Base-by-base conservation (phyloP, 1,284 basidiomycete species). In the Malassezia japonica region DNA sequence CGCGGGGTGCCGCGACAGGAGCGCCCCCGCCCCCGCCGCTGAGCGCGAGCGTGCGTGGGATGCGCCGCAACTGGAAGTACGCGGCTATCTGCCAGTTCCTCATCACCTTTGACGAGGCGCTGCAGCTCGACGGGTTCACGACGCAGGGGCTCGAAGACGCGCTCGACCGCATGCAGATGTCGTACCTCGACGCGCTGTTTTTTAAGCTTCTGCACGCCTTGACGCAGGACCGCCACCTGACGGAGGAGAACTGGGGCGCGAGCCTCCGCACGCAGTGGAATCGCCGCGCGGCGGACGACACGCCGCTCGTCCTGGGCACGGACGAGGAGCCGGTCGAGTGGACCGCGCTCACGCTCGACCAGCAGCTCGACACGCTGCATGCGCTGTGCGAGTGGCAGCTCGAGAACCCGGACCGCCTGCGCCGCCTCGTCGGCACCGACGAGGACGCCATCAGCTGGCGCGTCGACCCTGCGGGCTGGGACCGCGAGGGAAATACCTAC, bases 391-490 rank as follows among this genome's bases (percentile, higher is more conserved):
- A 80, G 58, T 79, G 78, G 78, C 78, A 79, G 59, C 65, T 79
- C 57, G 65, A 65, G 36, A 76, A 79, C 46, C 75, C 78, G 0
- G 75, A 77, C 15, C 67, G 77, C 4, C 79, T 79, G 55, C 65
- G 78, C 40, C 76, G 74, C 16, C 64, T 78, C 16, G 63, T 79
- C 31, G 75, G 74, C 54, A 71, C 67, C 8, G 77, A 79, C 41
- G 76, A 77, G 5, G 77, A 78, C 7, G 70, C 76, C 15, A 67
- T 74, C 0, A 71, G 72, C 35, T 78, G 78, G 78, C 50, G 70
- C 25, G 82, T 86, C 48, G 85, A 88, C 64, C 87, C 88, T 2
- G 82, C 89, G 59, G 88, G 89, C 7, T 86, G 84, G 66, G 88
- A 92, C 66, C 78, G 80, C 16, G 82, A 83, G 62, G 78, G 78